Evolutionary conservation across 768 basidiomycete genomes (phyloP).

Genomic region (Mycena galericulata): DNA sequence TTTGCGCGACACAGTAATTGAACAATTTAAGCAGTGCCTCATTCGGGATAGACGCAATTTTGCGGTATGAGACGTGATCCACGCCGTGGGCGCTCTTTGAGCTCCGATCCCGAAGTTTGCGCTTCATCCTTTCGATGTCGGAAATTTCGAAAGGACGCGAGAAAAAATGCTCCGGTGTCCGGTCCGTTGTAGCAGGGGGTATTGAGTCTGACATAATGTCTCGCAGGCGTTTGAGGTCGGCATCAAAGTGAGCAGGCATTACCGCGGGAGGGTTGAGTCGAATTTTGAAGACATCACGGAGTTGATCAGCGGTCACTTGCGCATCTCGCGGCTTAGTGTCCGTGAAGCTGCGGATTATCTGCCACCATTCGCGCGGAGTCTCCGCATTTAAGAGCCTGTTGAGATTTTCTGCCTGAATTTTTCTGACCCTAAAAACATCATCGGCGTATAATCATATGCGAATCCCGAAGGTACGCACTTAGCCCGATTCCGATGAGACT

Average conservation of each 20-base stretch:
- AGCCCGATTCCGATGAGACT: no score
- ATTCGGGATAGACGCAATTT: no score
- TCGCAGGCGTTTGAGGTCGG: background rate
- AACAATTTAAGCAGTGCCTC: slow-evolving; percentile 13
- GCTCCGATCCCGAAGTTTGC: slow-evolving; percentile 5
- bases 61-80: slow-evolving; percentile 11
- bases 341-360: no score
- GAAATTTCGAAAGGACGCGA: slow-evolving; percentile 9
- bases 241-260: slow-evolving; percentile 6
- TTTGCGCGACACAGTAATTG: background rate
- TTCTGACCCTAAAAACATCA: no score
- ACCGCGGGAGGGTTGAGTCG: slow-evolving; percentile 11
- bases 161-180: background rate
- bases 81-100: slow-evolving; percentile 2
- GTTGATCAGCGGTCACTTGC: background rate
- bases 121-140: slow-evolving; percentile 3
- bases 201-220: background rate
- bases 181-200: background rate
- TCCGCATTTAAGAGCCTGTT: no score
- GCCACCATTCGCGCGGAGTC: no score
- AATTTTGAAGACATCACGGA: background rate
- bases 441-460: no score
- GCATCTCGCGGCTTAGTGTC: background rate
- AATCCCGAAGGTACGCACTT: no score
- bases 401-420: no score